A percentile compares a stretch with the other conserved stretches of the same genome.
Conservation (phyloP, 208 protist species). For the Trypanosoma cruzi region DNA sequence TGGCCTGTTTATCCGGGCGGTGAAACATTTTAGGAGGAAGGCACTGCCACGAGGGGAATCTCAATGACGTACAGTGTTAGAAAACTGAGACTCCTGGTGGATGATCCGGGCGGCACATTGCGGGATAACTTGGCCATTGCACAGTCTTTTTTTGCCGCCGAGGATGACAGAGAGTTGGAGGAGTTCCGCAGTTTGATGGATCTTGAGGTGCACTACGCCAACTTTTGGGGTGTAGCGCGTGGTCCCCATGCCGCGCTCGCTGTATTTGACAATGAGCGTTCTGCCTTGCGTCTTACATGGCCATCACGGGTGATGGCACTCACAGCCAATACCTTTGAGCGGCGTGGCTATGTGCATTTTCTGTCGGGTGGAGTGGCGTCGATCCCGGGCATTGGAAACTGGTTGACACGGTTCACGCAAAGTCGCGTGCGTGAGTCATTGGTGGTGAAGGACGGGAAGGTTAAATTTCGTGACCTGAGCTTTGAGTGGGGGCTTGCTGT, state of each 20-base stretch:
- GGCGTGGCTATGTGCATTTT: conserved; percentile 71
- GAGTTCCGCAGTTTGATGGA: conserved; percentile 59
- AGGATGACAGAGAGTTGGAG: conserved; percentile 66
- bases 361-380: conserved; percentile 36
- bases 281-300: conserved; percentile 70
- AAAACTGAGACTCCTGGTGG: conserved; percentile 81
- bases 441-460: conserved; percentile 67
- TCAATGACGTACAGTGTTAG: conserved; percentile 77
- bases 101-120: conserved; percentile 67
- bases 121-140: conserved; percentile 44
- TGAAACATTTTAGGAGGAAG: too few relatives aligned
- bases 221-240: conserved; percentile 83
- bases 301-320: conserved; percentile 42
- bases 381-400: conserved; percentile 59
- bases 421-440: conserved; percentile 63
- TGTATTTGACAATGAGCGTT: conserved; percentile 47
- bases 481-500: conserved; percentile 68
- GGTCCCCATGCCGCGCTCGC: conserved; percentile 54
- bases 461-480: conserved; percentile 76
- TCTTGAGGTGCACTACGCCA: conserved; percentile 51
- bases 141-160: conserved; percentile 66
- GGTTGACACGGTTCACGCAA: conserved; percentile 62
- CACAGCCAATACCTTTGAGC: conserved; percentile 75
- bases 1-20: too few relatives aligned
- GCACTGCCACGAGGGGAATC: not conserved